Evolutionary conservation across 345 rosid species (phyloP), one percentile per base, ranked within the genome.

Genomic region (Capsella bursapastoris): DNA sequence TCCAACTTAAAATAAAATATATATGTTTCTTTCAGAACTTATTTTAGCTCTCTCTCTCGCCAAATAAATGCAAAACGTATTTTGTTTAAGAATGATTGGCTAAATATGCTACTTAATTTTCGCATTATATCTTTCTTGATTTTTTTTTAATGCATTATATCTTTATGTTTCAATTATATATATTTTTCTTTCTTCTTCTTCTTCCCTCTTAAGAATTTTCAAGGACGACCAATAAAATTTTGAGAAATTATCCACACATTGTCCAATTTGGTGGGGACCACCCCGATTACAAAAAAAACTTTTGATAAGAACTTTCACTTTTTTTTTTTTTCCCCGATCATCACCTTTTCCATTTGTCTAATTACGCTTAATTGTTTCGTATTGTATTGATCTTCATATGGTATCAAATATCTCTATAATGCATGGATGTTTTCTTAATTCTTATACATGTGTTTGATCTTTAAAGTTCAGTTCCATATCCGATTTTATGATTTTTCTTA

Each of bases 191-290:
- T 38, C 8, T 66, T 56, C 43, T 40, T 11, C 53, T 13, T 37
- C 29, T 67, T 50, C 59, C 72, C 66, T 13, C 70, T 75, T 25
- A 0, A 61, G 74, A 44, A 75, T 52, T 75, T 68, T 62, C 44
- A 76, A 61, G 37, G 45, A 69, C 41, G 16, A 55, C 75, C 70
- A 62, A 60, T 53, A 15, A 55, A 37, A 55, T 13, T 62, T 13
- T 55, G 59, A 28, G 37, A n/a, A 66, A 16, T 61, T 70, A 63
- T 70, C 71, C 71, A 70, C 75, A 47, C 57, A 62, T 55, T 60
- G 62, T 58, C 68, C 63, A 25, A 31, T 67, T 68, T 68, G 41
- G 64, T 62, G 5, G 74, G 70, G 75, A 62, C 79, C 70, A 76
- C 70, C 44, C 15, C n/a, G 9, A 43, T 35, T 32, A 5, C 29